Conservation (phyloP, 140 eudicot species). For the Stevia rebaudiana region DNA sequence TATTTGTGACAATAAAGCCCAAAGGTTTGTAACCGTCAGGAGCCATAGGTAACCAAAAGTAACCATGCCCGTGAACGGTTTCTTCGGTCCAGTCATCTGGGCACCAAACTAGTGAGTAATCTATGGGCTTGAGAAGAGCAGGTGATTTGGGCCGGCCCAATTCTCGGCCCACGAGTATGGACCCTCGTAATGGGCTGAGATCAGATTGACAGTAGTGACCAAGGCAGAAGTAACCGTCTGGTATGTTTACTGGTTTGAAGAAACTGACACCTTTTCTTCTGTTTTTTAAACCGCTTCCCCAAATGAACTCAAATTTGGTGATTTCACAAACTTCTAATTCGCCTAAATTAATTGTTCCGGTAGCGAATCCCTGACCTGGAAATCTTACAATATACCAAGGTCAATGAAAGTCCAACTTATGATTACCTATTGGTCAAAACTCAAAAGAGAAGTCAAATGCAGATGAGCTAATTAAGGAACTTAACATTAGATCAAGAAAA, state of each 20-base stretch:
- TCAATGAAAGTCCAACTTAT: not conserved
- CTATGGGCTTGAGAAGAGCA: constrained; percentile 61
- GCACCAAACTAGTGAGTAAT: constrained; percentile 72
- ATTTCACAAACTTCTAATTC: constrained; percentile 75
- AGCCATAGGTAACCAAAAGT: constrained; percentile 83
- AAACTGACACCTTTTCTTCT: constrained; percentile 52
- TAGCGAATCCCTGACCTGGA: constrained; percentile 74
- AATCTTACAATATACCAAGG: constrained; percentile 12
- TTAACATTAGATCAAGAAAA: not conserved
- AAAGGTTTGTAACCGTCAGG: constrained; percentile 83
- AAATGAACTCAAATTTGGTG: constrained; percentile 61
- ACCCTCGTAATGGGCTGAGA: constrained; percentile 57
- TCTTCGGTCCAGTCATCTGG: constrained; percentile 59
- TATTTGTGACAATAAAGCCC: constrained; percentile 77
- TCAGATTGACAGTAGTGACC: constrained; percentile 76
- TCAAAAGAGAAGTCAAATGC: not conserved
- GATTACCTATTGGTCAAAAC: not conserved
- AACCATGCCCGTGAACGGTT: constrained; percentile 45
- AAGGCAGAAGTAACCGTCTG: constrained; percentile 60
- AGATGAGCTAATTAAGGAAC: not conserved
- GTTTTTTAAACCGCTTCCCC: constrained; percentile 50
- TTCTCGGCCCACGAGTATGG: constrained; percentile 69
- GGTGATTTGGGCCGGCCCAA: constrained; percentile 30
- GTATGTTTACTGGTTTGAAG: constrained; percentile 65
- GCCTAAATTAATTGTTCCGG: constrained; percentile 56